phyloP scores from a whole-genome alignment of 108 stramenopile genomes.

The Epithemia pelagica region DNA sequence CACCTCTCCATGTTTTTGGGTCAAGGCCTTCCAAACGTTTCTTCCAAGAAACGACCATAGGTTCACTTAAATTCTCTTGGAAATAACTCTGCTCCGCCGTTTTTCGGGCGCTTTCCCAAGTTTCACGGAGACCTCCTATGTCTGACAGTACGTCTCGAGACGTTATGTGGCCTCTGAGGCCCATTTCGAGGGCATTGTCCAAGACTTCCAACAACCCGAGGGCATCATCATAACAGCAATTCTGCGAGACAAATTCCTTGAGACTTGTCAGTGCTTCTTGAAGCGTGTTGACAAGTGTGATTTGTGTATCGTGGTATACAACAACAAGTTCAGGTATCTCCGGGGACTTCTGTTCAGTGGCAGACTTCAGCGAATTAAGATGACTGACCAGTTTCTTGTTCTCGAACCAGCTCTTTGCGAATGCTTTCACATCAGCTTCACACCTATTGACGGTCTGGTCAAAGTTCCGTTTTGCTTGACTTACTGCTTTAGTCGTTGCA shows the following conservation, averaged over 20 bases:
- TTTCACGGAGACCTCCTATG: not conserved
- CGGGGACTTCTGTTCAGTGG: constrained; percentile 15
- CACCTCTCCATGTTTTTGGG: not conserved
- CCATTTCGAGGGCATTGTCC: constrained; percentile 5
- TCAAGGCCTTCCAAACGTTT: not conserved
- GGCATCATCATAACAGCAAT: constrained; percentile 32
- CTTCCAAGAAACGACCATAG: not conserved
- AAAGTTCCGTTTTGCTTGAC: not conserved
- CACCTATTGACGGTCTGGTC: not conserved
- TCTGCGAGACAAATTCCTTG: constrained; percentile 9
- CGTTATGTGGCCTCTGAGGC: constrained; percentile 4
- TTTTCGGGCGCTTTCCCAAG: not conserved
- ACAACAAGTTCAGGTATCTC: constrained; percentile 12
- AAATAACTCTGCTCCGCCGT: not conserved
- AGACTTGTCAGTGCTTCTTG: constrained; percentile 5
- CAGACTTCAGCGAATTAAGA: constrained; percentile 17
- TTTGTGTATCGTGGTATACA: constrained; percentile 24
- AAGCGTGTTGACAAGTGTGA: constrained; percentile 9
- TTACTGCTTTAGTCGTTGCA: not conserved
- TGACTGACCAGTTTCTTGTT: not conserved
- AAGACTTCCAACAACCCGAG: constrained; percentile 11
- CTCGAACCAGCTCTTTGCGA: constrained; percentile 16
- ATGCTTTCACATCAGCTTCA: constrained; percentile 18
- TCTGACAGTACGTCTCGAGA: not conserved
- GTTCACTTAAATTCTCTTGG: constrained; percentile 1